A percentile compares a stretch with the other conserved stretches of the same genome.
Evolutionary conservation across 1,284 basidiomycete species (phyloP).

Genomic region (Lignosus rhinocerotis): DNA sequence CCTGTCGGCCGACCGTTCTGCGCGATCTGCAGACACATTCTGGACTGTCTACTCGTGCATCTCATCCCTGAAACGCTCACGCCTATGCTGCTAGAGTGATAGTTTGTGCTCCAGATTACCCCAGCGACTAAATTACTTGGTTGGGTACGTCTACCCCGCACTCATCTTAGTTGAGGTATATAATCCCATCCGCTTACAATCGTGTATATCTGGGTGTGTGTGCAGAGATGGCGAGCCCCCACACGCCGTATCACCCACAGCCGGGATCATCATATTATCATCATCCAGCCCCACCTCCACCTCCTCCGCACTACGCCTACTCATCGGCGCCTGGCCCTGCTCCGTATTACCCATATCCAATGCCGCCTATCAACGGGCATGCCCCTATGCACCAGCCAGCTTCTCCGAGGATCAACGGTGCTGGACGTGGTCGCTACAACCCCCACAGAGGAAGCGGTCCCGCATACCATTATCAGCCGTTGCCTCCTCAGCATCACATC

Average conservation of each 20-base stretch:
- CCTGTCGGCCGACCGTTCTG: background rate
- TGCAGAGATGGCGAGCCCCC: constrained; percentile 34
- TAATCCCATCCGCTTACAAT: background rate
- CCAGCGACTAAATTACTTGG: constrained; percentile 2
- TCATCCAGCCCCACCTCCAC: constrained; percentile 25
- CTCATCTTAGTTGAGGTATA: background rate
- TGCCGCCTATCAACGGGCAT: constrained; percentile 33
- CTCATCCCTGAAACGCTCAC: background rate
- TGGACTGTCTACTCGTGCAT: constrained; percentile 1
- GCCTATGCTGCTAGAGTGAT: constrained; percentile 17
- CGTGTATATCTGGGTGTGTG: background rate
- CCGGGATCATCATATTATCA: constrained; percentile 36
- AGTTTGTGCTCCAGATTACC: constrained; percentile 11
- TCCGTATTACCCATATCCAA: constrained; percentile 34
- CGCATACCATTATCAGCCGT: constrained; percentile 27
- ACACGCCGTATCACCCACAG: constrained; percentile 34
- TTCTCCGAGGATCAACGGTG: constrained; percentile 30
- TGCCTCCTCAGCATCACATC: constrained; percentile 26
- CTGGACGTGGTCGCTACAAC: constrained; percentile 30
- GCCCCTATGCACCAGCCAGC: constrained; percentile 29
- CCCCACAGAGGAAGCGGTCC: constrained; percentile 29
- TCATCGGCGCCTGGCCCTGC: constrained; percentile 25
- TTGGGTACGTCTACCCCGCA: constrained; percentile 11
- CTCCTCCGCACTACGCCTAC: constrained; percentile 29
- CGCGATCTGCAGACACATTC: constrained; percentile 3